Conservation (phyloP, 2,329 filamentous ascomycete genomes). For the Cladosporium colombiae region DNA sequence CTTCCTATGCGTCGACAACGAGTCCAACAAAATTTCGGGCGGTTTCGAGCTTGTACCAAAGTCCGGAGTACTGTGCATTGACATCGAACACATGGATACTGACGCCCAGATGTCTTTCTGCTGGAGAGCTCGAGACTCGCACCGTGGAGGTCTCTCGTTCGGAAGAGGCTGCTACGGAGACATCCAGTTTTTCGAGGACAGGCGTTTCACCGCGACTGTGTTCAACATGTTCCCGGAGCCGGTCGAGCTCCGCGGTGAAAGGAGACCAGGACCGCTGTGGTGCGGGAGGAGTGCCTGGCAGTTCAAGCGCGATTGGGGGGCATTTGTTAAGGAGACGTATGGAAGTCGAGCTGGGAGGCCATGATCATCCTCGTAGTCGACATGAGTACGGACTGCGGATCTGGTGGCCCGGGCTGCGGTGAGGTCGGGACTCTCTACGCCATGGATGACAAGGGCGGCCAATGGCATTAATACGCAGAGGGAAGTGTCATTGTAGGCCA, state of each 20-base stretch:
- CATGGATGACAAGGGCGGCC: background rate
- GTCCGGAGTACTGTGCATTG: slow-evolving; percentile 46
- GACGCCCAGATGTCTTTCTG: slow-evolving; percentile 26
- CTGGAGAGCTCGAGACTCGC: slow-evolving; percentile 38
- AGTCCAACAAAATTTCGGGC: slow-evolving; percentile 48
- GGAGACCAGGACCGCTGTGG: slow-evolving; percentile 28
- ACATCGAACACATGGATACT: slow-evolving; percentile 28
- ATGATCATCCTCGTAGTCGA: background rate
- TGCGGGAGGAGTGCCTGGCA: slow-evolving; percentile 27
- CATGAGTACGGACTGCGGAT: background rate
- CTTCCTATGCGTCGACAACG: slow-evolving; percentile 42
- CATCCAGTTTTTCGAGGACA: slow-evolving; percentile 33
- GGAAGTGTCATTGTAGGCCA: background rate
- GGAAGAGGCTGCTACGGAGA: slow-evolving; percentile 38
- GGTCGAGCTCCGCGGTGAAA: slow-evolving; percentile 34
- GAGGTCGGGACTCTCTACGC: background rate
- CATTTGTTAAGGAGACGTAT: slow-evolving; percentile 34
- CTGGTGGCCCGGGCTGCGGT: background rate
- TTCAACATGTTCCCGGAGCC: slow-evolving; percentile 32
- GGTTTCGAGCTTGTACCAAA: slow-evolving; percentile 48
- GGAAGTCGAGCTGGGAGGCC: slow-evolving; percentile 20
- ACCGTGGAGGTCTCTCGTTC: slow-evolving; percentile 32
- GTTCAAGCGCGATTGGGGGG: slow-evolving; percentile 34
- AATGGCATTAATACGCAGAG: background rate
- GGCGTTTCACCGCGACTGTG: slow-evolving; percentile 29